Percentiles rank a stretch among this genome's conserved stretches.
Conservation (phyloP, 768 basidiomycete genomes). For the Tricholomella constricta region DNA sequence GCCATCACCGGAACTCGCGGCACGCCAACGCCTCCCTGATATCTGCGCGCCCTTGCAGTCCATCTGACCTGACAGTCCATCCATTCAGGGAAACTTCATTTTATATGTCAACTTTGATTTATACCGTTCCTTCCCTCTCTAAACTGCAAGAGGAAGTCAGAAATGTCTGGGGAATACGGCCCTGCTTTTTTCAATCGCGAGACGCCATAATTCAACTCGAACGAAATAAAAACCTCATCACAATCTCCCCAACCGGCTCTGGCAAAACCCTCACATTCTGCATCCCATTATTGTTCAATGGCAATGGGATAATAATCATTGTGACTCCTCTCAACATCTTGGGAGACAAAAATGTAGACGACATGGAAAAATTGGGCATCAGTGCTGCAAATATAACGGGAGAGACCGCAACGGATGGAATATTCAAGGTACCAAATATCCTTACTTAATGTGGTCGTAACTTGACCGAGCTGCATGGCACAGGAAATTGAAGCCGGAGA, state of each 20-base stretch:
- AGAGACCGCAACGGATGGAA: conserved; percentile 12
- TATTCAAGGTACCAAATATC: conserved; percentile 28
- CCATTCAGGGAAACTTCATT: too few species aligned
- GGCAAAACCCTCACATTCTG: conserved; percentile 28
- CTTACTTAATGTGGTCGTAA: too few species aligned
- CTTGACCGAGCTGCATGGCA: conserved; percentile 7
- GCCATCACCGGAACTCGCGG: too few species aligned
- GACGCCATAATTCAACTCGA: too few species aligned
- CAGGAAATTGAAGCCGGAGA: conserved; percentile 20
- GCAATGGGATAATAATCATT: conserved; percentile 16
- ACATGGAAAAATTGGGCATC: conserved; percentile 14
- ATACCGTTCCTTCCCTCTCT: too few species aligned
- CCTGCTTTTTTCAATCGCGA: too few species aligned
- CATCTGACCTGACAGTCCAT: too few species aligned
- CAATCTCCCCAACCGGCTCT: conserved; percentile 22
- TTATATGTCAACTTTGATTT: too few species aligned
- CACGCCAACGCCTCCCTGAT: too few species aligned
- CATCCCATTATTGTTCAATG: conserved; percentile 21
- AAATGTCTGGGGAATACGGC: too few species aligned
- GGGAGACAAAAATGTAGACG: conserved; percentile 19
- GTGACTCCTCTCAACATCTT: conserved; percentile 24
- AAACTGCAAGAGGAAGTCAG: too few species aligned
- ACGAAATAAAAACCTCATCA: conserved; percentile 20
- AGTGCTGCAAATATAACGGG: conserved; percentile 15
- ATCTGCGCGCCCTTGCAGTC: too few species aligned